Evolutionary conservation across 2,329 filamentous ascomycete species (phyloP).

Genomic region (Aspergillus pseudoglaucus): DNA sequence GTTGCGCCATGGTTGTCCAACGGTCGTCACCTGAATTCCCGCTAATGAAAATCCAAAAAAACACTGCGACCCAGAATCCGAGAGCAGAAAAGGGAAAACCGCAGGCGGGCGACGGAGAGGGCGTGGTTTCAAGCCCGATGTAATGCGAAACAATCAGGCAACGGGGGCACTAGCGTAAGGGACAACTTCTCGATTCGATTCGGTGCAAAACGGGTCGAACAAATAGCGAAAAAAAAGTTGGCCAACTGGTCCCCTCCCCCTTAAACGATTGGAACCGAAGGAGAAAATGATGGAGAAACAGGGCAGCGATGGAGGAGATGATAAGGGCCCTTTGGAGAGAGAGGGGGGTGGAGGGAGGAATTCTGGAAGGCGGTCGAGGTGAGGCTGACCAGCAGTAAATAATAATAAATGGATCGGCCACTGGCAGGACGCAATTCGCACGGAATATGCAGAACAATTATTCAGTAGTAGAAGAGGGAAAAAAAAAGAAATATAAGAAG

Average conservation of each 20-base stretch:
- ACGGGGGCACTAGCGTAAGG: not conserved
- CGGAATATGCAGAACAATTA: slow-evolving; percentile 1
- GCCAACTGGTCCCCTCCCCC: slow-evolving; percentile 8
- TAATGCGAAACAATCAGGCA: not conserved
- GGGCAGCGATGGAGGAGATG: slow-evolving; percentile 9
- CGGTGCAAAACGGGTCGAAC: not conserved
- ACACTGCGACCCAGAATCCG: not conserved
- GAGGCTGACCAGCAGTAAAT: slow-evolving; percentile 16
- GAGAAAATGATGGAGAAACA: slow-evolving; percentile 5
- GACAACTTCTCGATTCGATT: not conserved
- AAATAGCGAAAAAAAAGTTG: not conserved
- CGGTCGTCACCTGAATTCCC: not conserved
- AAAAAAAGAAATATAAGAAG: slow-evolving; percentile 10
- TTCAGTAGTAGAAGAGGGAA: slow-evolving; percentile 12
- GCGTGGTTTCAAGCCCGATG: not conserved
- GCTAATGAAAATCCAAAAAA: not conserved
- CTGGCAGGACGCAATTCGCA: not conserved
- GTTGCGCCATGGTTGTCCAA: slow-evolving; percentile 31
- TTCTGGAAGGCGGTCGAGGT: slow-evolving; percentile 25
- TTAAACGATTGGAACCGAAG: slow-evolving; percentile 6
- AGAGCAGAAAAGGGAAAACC: not conserved
- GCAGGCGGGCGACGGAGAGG: not conserved
- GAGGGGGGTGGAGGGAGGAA: slow-evolving; percentile 6
- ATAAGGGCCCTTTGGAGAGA: not conserved
- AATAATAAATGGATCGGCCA: slow-evolving; percentile 4